Conservation (phyloP, 306 rosid species). For the Cucurbita moschata region DNA sequence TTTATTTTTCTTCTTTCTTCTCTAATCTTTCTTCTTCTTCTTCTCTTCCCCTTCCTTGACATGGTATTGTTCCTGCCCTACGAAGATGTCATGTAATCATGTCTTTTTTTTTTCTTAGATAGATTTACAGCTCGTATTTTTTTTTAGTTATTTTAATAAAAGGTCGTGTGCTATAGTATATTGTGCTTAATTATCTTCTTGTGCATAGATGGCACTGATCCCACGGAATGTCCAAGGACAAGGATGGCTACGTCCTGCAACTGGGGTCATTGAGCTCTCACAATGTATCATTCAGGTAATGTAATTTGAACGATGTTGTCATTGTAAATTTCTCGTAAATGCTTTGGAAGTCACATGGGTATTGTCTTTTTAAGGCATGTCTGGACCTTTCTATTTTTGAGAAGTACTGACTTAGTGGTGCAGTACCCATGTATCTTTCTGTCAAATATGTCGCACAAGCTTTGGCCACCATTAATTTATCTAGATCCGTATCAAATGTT, state of each 20-base stretch:
- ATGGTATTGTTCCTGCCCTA: background rate
- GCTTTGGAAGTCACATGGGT: background rate
- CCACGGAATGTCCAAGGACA: conserved; percentile 93
- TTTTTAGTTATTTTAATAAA: background rate
- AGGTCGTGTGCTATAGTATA: background rate
- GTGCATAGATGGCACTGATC: conserved; percentile 72
- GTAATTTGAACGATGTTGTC: background rate
- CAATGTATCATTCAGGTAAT: conserved; percentile 92
- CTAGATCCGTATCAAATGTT: conserved; percentile 7
- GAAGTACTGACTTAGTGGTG: background rate
- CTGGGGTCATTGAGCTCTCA: conserved; percentile 88
- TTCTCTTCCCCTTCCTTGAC: background rate
- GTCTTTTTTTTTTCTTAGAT: background rate
- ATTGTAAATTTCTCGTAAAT: background rate
- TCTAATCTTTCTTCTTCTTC: too few relatives aligned
- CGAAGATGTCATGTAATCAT: background rate
- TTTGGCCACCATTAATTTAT: background rate
- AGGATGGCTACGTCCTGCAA: conserved; percentile 99
- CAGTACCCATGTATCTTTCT: background rate
- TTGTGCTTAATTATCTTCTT: conserved; percentile 11
- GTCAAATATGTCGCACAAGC: background rate
- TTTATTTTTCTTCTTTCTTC: too few relatives aligned
- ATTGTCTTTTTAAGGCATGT: background rate
- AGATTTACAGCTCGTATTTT: background rate
- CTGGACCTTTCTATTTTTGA: background rate